phyloP scores from a whole-genome alignment of 31 red algal genomes.

The Asparagopsis taxiformis region DNA sequence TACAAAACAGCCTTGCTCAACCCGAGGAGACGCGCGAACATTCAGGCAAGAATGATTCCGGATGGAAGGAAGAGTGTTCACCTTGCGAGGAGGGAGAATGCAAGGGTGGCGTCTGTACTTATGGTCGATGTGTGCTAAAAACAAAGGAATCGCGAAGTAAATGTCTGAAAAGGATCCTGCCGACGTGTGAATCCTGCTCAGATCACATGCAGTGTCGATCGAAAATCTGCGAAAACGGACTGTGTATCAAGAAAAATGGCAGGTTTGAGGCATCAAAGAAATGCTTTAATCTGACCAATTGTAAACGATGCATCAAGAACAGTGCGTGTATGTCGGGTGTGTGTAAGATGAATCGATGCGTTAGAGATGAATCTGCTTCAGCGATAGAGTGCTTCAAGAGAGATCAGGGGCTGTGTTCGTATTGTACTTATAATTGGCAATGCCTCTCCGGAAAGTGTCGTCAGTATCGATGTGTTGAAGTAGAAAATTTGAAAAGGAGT shows the following conservation, averaged over 20 bases:
- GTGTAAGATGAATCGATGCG: neutral
- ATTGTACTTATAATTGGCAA: neutral
- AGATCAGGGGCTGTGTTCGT: neutral
- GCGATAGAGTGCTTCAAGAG: neutral
- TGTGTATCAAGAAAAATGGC: neutral
- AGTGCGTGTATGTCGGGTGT: neutral
- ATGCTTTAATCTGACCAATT: neutral
- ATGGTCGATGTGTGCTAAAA: neutral
- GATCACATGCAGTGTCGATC: neutral
- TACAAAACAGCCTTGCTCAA: neutral
- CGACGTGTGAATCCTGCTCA: neutral
- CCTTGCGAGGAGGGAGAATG: neutral
- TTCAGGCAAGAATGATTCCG: neutral
- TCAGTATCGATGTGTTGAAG: neutral
- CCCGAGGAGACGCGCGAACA: neutral
- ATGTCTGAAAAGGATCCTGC: neutral
- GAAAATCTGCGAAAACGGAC: neutral
- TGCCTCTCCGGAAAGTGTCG: neutral
- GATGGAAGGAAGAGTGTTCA: neutral
- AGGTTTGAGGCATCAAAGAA: neutral
- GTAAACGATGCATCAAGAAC: neutral
- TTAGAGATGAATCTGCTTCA: neutral
- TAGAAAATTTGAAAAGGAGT: neutral
- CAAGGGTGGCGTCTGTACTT: neutral
- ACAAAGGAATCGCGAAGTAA: neutral